phyloP scores from a whole-genome alignment of 371 early-diverging fungal species.

The Spraguea lophii region DNA sequence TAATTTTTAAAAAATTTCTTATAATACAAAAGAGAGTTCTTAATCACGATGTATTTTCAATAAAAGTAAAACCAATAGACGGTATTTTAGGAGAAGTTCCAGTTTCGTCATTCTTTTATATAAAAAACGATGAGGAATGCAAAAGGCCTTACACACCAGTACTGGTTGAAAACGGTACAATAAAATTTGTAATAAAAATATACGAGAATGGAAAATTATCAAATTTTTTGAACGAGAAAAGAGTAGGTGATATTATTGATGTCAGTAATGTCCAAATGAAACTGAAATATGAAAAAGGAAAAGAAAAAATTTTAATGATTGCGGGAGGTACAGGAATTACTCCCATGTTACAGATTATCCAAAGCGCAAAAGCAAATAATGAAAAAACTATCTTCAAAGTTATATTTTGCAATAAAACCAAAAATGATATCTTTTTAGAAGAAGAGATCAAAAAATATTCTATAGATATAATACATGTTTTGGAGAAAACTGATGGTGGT shows the following conservation, averaged over 20 bases:
- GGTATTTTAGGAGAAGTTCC: neutral
- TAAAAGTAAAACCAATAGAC: neutral
- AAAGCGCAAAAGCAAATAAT: slow-evolving; percentile 47
- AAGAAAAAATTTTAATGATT: slow-evolving; percentile 48
- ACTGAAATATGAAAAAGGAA: slow-evolving; percentile 3
- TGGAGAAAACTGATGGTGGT: slow-evolving; percentile 50
- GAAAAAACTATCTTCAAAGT: slow-evolving; percentile 59
- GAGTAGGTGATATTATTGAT: slow-evolving; percentile 3
- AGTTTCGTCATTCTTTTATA: neutral
- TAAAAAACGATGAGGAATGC: neutral
- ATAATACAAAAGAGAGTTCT: neutral
- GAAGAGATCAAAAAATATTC: slow-evolving; percentile 58
- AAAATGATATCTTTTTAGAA: slow-evolving; percentile 61
- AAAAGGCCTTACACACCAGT: slow-evolving; percentile 20
- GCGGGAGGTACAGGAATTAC: slow-evolving; percentile 77
- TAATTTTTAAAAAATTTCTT: too few species aligned
- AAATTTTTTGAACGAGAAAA: neutral
- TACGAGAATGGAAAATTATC: slow-evolving; percentile 13
- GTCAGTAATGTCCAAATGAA: neutral
- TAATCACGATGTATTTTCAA: neutral
- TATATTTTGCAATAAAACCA: slow-evolving; percentile 61
- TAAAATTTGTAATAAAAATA: slow-evolving; percentile 10
- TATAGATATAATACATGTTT: slow-evolving; percentile 59
- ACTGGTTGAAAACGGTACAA: neutral
- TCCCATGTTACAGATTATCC: slow-evolving; percentile 59